phyloP scores from a whole-genome alignment of 441 rosid genomes.

The Arabidopsis lyrata region DNA sequence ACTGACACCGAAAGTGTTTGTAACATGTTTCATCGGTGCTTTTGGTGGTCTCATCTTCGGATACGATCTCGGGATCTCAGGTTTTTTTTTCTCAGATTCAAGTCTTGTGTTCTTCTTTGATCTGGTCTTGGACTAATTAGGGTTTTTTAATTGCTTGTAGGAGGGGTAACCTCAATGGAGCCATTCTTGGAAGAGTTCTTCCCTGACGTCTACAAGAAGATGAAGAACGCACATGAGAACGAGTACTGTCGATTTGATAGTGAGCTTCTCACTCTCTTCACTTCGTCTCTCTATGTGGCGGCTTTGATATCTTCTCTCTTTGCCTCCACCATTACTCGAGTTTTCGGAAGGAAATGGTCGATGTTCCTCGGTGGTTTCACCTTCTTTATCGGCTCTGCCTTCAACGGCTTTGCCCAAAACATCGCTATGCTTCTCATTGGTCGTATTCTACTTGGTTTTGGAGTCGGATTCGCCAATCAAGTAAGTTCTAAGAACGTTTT shows the following conservation, averaged over 20 bases:
- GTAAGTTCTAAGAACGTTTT: slow-evolving; percentile 22
- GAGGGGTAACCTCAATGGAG: slow-evolving; percentile 53
- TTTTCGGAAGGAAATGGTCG: slow-evolving; percentile 50
- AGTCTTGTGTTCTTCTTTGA: slow-evolving; percentile 6
- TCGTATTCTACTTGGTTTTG: slow-evolving; percentile 57
- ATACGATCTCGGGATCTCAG: slow-evolving; percentile 71
- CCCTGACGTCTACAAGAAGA: slow-evolving; percentile 41
- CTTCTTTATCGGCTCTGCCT: slow-evolving; percentile 50
- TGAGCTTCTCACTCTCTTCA: slow-evolving; percentile 51
- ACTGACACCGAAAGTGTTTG: slow-evolving; percentile 54
- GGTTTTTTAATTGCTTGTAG: slow-evolving; percentile 29
- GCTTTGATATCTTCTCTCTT: slow-evolving; percentile 55
- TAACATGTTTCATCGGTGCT: slow-evolving; percentile 68
- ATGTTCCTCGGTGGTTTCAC: slow-evolving; percentile 52
- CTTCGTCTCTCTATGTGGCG: slow-evolving; percentile 58
- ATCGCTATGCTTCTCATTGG: slow-evolving; percentile 54
- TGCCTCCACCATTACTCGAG: slow-evolving; percentile 49
- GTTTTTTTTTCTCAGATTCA: slow-evolving; percentile 17
- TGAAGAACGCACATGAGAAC: slow-evolving; percentile 44
- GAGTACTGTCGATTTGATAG: slow-evolving; percentile 51
- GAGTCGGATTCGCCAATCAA: slow-evolving; percentile 59
- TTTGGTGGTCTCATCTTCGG: slow-evolving; percentile 76
- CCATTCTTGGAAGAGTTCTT: slow-evolving; percentile 48
- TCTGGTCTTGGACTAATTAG: background rate
- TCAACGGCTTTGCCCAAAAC: slow-evolving; percentile 51